These are phyloP conservation scores for Globisporangium cederbergense DNA, from an alignment of 352 stramenopile genomes.

Conservation along the genomic window DNA sequence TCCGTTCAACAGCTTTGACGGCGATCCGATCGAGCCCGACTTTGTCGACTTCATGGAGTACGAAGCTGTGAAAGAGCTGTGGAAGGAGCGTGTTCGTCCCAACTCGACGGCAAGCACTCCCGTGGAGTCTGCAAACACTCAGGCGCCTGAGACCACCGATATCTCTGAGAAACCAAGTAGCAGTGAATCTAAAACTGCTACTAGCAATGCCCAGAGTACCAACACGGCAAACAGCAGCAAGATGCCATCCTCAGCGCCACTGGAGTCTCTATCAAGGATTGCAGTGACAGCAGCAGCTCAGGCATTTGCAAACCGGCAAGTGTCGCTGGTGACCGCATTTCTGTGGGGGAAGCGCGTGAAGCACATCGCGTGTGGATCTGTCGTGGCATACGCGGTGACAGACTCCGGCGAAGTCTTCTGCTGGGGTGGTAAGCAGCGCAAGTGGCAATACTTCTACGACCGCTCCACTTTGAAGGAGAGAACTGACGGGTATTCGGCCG, in stretches of 20 bases:
- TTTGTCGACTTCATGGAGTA: slow-evolving; percentile 81
- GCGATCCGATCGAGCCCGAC: slow-evolving; percentile 45
- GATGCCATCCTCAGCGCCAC: neutral
- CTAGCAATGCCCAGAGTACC: neutral
- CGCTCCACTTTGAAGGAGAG: slow-evolving; percentile 21
- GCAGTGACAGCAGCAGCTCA: slow-evolving; percentile 33
- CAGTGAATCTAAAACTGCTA: neutral
- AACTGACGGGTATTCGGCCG: neutral
- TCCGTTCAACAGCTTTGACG: slow-evolving; percentile 59
- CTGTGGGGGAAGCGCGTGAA: slow-evolving; percentile 69
- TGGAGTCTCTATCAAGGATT: slow-evolving; percentile 30
- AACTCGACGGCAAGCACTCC: neutral
- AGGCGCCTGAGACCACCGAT: neutral
- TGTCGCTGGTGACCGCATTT: slow-evolving; percentile 65
- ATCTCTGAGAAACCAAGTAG: neutral
- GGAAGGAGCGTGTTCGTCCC: slow-evolving; percentile 51
- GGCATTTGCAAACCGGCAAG: slow-evolving; percentile 48
- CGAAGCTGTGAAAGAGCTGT: slow-evolving; percentile 45
- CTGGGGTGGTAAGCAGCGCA: slow-evolving; percentile 68
- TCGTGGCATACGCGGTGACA: slow-evolving; percentile 62
- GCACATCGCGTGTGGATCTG: slow-evolving; percentile 43
- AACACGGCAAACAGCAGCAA: neutral
- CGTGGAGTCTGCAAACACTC: neutral
- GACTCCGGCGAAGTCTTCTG: slow-evolving; percentile 71
- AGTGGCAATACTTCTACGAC: slow-evolving; percentile 76